Percentiles rank a stretch among this genome's conserved stretches.
Conservation (phyloP, 495 filamentous ascomycete genomes). For the Aspergillus sclerotiicarbonarius region DNA sequence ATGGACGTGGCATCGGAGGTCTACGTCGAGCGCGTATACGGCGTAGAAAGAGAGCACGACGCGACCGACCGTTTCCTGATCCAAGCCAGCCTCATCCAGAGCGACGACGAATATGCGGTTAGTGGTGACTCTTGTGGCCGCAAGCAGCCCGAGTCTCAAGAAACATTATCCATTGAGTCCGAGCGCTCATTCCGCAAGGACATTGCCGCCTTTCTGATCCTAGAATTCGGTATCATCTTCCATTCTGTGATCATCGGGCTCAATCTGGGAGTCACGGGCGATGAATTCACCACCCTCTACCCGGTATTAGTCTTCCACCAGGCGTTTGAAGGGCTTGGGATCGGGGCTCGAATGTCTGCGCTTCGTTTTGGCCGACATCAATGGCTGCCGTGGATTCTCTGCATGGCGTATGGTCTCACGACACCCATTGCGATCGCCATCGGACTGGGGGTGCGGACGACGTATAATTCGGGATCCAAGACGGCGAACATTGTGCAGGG, state of each 20-base stretch:
- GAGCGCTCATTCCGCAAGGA: slow-evolving; percentile 28
- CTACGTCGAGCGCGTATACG: slow-evolving; percentile 51
- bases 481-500: slow-evolving; percentile 34
- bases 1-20: slow-evolving; percentile 43
- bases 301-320: slow-evolving; percentile 60
- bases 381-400: slow-evolving; percentile 34
- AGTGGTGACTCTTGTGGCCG: neutral
- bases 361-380: slow-evolving; percentile 44
- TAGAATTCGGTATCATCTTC: slow-evolving; percentile 71
- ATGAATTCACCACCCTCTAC: slow-evolving; percentile 63
- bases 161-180: slow-evolving; percentile 1
- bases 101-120: neutral
- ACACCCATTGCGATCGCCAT: slow-evolving; percentile 36
- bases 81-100: neutral
- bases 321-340: slow-evolving; percentile 26
- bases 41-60: slow-evolving; percentile 30
- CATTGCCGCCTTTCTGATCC: slow-evolving; percentile 41
- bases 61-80: slow-evolving; percentile 21
- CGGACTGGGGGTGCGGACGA: slow-evolving; percentile 31
- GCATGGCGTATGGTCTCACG: slow-evolving; percentile 30
- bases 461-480: slow-evolving; percentile 27
- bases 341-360: slow-evolving; percentile 29
- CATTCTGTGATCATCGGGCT: slow-evolving; percentile 74
- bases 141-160: neutral
- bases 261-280: slow-evolving; percentile 59